Evolutionary conservation across 306 rosid species (phyloP).

Genomic region (Citrullus mucosospermus): DNA sequence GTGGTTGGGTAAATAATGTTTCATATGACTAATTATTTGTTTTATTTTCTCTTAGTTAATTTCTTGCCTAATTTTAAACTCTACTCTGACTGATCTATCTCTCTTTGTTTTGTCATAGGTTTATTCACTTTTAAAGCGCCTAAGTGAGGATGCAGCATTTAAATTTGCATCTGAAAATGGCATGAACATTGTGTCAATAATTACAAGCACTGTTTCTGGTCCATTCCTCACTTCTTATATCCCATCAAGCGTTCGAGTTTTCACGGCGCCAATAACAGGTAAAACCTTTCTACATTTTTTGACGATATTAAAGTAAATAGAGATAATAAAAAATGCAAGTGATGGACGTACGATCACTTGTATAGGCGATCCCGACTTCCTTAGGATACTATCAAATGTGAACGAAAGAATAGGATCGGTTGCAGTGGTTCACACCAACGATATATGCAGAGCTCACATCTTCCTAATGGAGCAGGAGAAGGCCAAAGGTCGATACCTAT

Average conservation of each 20-base stretch:
- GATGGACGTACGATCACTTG: background rate
- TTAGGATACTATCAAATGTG: constrained; percentile 44
- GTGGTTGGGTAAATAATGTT: constrained; percentile 53
- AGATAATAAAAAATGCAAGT: background rate
- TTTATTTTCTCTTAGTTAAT: background rate
- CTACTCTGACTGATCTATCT: background rate
- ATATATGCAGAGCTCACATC: constrained; percentile 69
- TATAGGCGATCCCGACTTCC: constrained; percentile 38
- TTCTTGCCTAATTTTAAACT: background rate
- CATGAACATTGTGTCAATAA: constrained; percentile 50
- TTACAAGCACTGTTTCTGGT: constrained; percentile 67
- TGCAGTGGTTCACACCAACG: constrained; percentile 59
- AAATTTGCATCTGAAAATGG: constrained; percentile 54
- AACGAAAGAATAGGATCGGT: constrained; percentile 75
- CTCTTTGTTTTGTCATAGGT: constrained; percentile 21
- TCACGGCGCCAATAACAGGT: constrained; percentile 64
- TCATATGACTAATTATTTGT: background rate
- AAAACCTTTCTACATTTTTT: background rate
- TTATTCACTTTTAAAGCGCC: constrained; percentile 57
- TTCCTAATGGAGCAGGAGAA: constrained; percentile 56
- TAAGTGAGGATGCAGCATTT: constrained; percentile 58
- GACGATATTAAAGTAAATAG: too few species aligned
- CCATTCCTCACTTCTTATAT: constrained; percentile 51
- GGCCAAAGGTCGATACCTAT: constrained; percentile 55
- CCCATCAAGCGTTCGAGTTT: constrained; percentile 58